Evolutionary conservation across 179 eudicot species (phyloP).

Genomic region (Silene coronaria): DNA sequence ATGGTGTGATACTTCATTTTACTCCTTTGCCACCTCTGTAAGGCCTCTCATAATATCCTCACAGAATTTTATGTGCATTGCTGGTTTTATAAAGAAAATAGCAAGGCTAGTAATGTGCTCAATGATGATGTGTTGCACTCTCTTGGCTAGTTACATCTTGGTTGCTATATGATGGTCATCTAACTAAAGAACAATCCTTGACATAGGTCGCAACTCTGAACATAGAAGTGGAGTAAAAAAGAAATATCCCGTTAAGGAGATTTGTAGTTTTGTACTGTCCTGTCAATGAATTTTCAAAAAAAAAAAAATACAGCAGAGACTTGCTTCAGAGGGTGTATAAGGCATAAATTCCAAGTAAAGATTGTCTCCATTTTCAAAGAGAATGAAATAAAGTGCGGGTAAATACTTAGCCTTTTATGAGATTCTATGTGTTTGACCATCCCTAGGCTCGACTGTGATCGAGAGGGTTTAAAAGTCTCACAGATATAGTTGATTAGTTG

Average conservation of each 20-base stretch:
- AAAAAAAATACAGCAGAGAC: not conserved
- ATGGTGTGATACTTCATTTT: slow-evolving; percentile 16
- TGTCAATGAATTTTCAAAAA: not conserved
- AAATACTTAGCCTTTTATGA: not conserved
- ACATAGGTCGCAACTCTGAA: not conserved
- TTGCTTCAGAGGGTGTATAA: not conserved
- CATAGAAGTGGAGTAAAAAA: not conserved
- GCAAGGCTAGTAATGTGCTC: not conserved
- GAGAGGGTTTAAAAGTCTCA: not conserved
- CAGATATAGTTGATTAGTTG: not conserved
- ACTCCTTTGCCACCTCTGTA: slow-evolving; percentile 23
- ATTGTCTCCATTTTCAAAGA: not conserved
- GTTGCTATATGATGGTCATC: slow-evolving; percentile 4
- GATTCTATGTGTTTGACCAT: not conserved
- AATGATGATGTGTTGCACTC: not conserved
- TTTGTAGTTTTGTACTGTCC: not conserved
- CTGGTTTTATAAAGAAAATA: not conserved
- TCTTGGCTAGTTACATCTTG: not conserved
- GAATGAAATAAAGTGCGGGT: not conserved
- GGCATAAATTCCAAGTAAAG: not conserved
- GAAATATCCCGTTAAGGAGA: not conserved
- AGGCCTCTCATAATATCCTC: slow-evolving; percentile 11
- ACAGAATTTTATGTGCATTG: not conserved
- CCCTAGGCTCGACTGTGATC: not conserved
- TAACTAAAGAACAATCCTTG: not conserved